Base-by-base conservation (phyloP, 2,329 filamentous ascomycete genomes). In the Clonostachys rhizophaga region DNA sequence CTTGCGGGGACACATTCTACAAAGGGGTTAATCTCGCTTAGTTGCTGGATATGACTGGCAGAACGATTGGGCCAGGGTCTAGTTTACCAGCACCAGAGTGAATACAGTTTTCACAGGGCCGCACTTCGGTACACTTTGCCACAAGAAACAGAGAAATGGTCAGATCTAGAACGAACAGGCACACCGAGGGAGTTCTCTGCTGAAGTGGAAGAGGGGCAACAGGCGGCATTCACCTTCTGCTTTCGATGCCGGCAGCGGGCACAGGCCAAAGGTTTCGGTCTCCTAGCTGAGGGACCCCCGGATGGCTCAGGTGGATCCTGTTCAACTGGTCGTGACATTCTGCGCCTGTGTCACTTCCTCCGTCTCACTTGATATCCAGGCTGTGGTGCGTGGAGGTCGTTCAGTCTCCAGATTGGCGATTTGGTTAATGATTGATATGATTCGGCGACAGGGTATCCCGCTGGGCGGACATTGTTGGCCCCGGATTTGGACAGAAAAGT, bases 171-270 rank as follows among this genome's bases (percentile, higher is more conserved):
- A 11, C 36, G 17, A 18, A n/a, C 12, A 39, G 36, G 7, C 14
- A n/a, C 10, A 14, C 36, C 5, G 36, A 11, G 12, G 36, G 14
- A 39, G 17, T n/a, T n/a, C 36, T n/a, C 36, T 39, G 36, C 36
- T 39, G 16, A 7, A 20, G 2, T n/a, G 33, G 9, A 42, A 35
- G n/a, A 37, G 17, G n/a, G 39, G 24, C 24, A 30, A 30, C 24
- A 30, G 8, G 24, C 9, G 24, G 24, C 24, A 30, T 40, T 42
- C 30, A 48, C 47, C 43, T 48, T 49, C 17, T 49, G 47, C 44
- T 49, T 49, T 43, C 47, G 41, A 42, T 50, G 48, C 2, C 48
- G 48, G n/a, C 48, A 50, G 14, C 48, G 44, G 14, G 36, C 36
- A 33, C 47, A 49, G 6, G 47, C 47, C 20, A 49, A 20, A 8